Base-by-base conservation (phyloP, 2,329 filamentous ascomycete genomes). In the Xylaria sp. region DNA sequence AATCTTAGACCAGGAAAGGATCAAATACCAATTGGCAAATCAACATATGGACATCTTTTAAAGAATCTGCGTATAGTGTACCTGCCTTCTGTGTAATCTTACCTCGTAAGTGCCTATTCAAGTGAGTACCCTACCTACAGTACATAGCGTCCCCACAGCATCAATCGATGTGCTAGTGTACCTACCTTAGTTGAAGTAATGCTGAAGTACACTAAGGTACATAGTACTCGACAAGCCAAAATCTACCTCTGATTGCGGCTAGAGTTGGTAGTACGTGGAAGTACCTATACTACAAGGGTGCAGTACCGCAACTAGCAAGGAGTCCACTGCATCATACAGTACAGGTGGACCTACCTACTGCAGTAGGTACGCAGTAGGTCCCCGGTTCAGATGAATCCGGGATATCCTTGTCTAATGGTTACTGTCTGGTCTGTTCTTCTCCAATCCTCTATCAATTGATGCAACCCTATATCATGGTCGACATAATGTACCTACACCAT, bases 351-450 rank as follows among this genome's bases (percentile, higher is more conserved):
- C 3, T 28, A 28, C 28, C 28, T 28, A n/a, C n/a, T n/a, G n/a
- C n/a, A n/a, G n/a, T n/a, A n/a, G n/a, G n/a, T n/a, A 28, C 28
- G 28, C 28, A 28, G 28, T 28, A 28, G 28, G 2, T 28, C 56
- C 56, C 56, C 46, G 23, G 56, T 44, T 34, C 23, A 37, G 39
- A 37, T 23, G 39, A 57, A 57, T 23, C 61, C 52, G 58, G 65
- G 58, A 57, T 62, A 62, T 65, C 65, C 65, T 67, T 67, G 65
- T 44, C 46, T 48, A 3, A 8, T 13, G 18, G 15, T 13, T 7
- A 5, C 41, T 8, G 6, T n/a, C 41, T 8, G 13, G 20, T 15
- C 20, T 23, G 20, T 51, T 34, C 41, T 31, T 39, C 57, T 50
- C 54, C 63, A 65, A 65, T 59, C 41, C 34, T 54, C n/a, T 37